Conservation (phyloP, 129 eudicot genomes). For the Gnaphalium uliginosum region DNA sequence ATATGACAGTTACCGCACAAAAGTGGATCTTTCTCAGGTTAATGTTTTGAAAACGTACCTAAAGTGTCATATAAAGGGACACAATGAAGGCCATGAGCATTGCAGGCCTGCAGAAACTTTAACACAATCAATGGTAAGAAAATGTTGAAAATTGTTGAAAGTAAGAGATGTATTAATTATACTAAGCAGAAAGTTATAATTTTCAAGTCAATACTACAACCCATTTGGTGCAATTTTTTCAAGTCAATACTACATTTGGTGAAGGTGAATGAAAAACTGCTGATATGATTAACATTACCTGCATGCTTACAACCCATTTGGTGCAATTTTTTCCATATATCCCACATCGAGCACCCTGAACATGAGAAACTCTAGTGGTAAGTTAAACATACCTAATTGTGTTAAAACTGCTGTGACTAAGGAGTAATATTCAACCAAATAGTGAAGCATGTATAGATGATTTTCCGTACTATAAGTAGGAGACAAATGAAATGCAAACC, state of each 20-base stretch:
- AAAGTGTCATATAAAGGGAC: constrained; percentile 91
- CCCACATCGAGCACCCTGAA: constrained; percentile 78
- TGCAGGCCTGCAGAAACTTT: constrained; percentile 71
- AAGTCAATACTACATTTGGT: not conserved
- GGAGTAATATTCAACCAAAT: not conserved
- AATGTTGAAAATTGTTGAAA: not conserved
- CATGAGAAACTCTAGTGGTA: not conserved
- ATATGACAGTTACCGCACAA: not conserved
- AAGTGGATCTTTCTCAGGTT: not conserved
- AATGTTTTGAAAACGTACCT: constrained; percentile 42
- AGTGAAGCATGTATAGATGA: not conserved
- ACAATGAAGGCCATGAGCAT: constrained; percentile 87
- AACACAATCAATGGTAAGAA: not conserved
- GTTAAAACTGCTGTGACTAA: not conserved
- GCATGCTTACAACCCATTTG: constrained; percentile 84
- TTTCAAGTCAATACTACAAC: not conserved
- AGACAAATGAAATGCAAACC: constrained; percentile 23
- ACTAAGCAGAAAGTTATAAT: not conserved
- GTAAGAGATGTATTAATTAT: not conserved
- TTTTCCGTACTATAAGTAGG: not conserved
- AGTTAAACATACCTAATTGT: not conserved
- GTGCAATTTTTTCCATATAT: constrained; percentile 71
- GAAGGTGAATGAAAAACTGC: not conserved
- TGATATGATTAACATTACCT: constrained; percentile 34
- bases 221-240: too few relatives aligned